phyloP scores from a whole-genome alignment of 1,284 basidiomycete genomes.

The Ganoderma lingzhi region DNA sequence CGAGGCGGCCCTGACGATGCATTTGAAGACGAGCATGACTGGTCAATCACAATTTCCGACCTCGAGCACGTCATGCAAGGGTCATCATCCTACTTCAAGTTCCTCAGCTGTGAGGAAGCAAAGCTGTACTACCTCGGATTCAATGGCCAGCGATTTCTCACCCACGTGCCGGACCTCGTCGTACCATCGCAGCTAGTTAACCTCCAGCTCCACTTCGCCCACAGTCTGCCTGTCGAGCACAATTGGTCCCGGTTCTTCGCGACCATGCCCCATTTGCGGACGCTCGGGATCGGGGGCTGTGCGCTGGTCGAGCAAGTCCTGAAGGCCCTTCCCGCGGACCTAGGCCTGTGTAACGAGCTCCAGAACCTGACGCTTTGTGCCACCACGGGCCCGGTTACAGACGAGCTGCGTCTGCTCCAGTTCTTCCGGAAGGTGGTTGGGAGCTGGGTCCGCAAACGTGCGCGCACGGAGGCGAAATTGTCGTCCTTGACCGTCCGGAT shows the following conservation, averaged over 20 bases:
- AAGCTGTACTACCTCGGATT: neutral
- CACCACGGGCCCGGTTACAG: neutral
- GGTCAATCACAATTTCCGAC: neutral
- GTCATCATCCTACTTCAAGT: neutral
- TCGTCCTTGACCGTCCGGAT: neutral
- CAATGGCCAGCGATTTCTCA: neutral
- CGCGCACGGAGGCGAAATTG: neutral
- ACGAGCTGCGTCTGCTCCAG: neutral
- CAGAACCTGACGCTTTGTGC: neutral
- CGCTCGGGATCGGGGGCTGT: neutral
- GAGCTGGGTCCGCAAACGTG: neutral
- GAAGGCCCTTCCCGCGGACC: neutral
- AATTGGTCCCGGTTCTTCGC: neutral
- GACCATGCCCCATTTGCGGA: neutral
- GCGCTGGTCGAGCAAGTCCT: neutral
- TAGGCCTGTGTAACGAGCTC: neutral
- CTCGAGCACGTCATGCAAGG: too few species aligned
- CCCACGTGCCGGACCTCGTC: neutral
- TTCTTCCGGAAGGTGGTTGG: neutral
- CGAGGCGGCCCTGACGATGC: neutral
- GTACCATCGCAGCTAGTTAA: neutral
- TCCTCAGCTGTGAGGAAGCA: neutral
- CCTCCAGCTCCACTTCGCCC: constrained; percentile 1
- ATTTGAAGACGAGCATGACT: neutral
- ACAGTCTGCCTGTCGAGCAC: neutral